Percentiles rank a stretch among this genome's conserved stretches.
Evolutionary conservation across 345 rosid species (phyloP).

Genomic region (Heritiera littoralis): DNA sequence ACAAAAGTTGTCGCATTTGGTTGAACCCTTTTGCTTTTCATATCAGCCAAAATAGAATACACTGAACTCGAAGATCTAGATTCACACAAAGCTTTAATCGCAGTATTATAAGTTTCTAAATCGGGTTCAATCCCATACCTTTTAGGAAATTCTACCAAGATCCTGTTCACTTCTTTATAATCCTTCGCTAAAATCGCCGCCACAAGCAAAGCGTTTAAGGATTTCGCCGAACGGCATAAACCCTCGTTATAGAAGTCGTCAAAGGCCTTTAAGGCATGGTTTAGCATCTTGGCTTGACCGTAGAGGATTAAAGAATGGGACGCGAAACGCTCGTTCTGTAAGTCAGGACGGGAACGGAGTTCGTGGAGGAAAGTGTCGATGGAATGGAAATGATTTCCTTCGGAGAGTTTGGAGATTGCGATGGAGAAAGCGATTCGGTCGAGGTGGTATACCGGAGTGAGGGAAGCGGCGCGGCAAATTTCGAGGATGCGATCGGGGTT

Average conservation of each 20-base stretch:
- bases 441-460: conserved; percentile 56
- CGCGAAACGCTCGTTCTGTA: conserved; percentile 56
- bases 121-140: conserved; percentile 56
- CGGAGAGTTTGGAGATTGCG: conserved; percentile 59
- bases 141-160: conserved; percentile 62
- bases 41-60: conserved; percentile 69
- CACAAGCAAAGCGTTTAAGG: conserved; percentile 64
- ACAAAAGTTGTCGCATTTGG: conserved; percentile 59
- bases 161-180: conserved; percentile 53
- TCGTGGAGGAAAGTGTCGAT: conserved; percentile 60
- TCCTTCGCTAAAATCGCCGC: conserved; percentile 68
- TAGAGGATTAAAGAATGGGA: conserved; percentile 66
- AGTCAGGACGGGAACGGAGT: conserved; percentile 59
- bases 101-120: conserved; percentile 60
- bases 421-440: conserved; percentile 71
- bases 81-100: conserved; percentile 67
- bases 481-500: conserved; percentile 78
- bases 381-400: conserved; percentile 49
- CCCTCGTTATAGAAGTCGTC: conserved; percentile 48
- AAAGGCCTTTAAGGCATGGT: conserved; percentile 57
- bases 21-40: conserved; percentile 60
- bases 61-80: conserved; percentile 61
- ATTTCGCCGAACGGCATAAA: conserved; percentile 48
- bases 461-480: conserved; percentile 76
- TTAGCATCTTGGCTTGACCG: conserved; percentile 78